Evolutionary conservation across 1,284 basidiomycete genomes (phyloP), one percentile per base, ranked within the genome.

Genomic region (Gastroboletus turbinatus): DNA sequence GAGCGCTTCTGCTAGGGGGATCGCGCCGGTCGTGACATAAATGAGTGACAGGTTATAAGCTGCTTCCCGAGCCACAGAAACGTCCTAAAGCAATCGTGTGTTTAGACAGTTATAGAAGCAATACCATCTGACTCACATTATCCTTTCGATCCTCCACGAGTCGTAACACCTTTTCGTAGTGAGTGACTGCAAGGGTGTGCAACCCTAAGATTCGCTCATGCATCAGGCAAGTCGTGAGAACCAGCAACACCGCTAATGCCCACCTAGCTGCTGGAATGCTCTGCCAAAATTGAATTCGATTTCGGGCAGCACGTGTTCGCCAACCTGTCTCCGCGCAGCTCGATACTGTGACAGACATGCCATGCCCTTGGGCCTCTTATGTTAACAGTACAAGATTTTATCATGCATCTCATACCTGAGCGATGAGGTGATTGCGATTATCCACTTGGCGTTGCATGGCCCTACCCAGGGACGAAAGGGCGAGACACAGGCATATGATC

Each of bases 371-470:
- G 48, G 23, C 11, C 11, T 2, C 6, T 40, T 4, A 27, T 50
- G 9, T 48, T 21, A 48, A 30, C 13, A 29, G 35, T 29, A 6
- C 30, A 25, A 7, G 30, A 7, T 14, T n/a, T 8, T 27, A 4
- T 2, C 14, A 8, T 13, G 14, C 25, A 1, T 36, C 19, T 65
- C 39, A 46, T 46, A 88, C 90, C 75, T 93, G 90, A 25, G 84
- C 78, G 46, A 94, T 80, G 50, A 93, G 82, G 69, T 96, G 93
- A 66, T 98, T 90, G 46, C 94, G 76, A 69, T 99, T 98, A 73
- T 98, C 96, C 7, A 90, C 88, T 69, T 98, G 95, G 11, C 96
- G 82, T 63, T 96, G 93, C 84, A 94, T 93, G 0, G 94, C 88
- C 36, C 96, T 82, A 10, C 93, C 92, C 35, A 96, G 77, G 44